Evolutionary conservation across 768 basidiomycete genomes (phyloP), one percentile per base, ranked within the genome.

Genomic region (Suillus ampliporus): DNA sequence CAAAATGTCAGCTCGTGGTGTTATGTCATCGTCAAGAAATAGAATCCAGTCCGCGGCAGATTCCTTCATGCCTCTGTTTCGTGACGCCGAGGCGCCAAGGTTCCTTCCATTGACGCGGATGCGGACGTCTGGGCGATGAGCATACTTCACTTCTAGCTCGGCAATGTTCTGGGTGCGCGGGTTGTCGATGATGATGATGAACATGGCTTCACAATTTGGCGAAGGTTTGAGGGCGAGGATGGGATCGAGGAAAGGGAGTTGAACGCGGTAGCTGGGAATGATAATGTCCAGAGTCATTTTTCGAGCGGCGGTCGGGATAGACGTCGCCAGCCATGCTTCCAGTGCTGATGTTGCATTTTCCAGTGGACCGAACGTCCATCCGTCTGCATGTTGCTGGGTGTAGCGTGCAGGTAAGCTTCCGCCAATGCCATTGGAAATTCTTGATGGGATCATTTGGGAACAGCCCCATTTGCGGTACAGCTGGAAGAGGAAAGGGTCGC

Each of bases 21-120:
- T 66, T 23, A 87, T 73, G 54, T 88, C 86, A 64, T 88, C 87
- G 65, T 88, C 86, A n/a, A 89, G 75, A 71, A 88, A 89, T 21
- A 81, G 69, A 1, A 82, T 76, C 85, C 84, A 87, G 35, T 87
- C 84, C 0, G 84, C 85, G 0, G 86, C 74, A 17, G 84, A 84
- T 69, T 87, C 85, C 44, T 70, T 69, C 64, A 87, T 73, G 10
- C 86, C 85, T 56, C 85, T 69, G 68, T 89, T 87, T 5, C 87
- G 78, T 14, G 86, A 81, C 1, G 79, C 82, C 0, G 85, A 82
- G 0, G 86, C 85, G 3, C 86, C 86, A 2, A 80, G 65, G 64
- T 86, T 86, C 13, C 58, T 56, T 3, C 67, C 44, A 67, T 89
- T 85, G 54, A 79, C 70, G 14, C 86, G 80, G 60, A 88, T 86